Evolutionary conservation across 2,329 filamentous ascomycete species (phyloP).

Genomic region (Arthrobotrys conoides): DNA sequence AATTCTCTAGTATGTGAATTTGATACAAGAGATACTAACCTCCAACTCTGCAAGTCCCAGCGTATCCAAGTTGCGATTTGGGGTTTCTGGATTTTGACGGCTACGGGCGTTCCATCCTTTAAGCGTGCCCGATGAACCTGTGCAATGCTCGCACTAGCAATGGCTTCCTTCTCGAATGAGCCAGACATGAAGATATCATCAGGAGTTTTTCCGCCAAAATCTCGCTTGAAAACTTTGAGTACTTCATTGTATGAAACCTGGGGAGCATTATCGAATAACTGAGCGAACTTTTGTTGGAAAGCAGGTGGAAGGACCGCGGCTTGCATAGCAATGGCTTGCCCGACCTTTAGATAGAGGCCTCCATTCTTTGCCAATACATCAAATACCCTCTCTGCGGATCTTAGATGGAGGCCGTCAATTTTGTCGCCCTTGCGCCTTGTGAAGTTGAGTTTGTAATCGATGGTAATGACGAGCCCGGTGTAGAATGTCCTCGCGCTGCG

Average conservation of each 20-base stretch:
- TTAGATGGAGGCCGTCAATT: constrained; percentile 77
- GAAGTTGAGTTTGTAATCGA: constrained; percentile 98
- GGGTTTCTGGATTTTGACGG: constrained; percentile 95
- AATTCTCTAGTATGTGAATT: background rate
- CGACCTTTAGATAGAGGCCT: constrained; percentile 95
- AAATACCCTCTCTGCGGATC: constrained; percentile 87
- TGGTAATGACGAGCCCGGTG: constrained; percentile 81
- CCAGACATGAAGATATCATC: constrained; percentile 88
- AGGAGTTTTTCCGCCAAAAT: constrained; percentile 82
- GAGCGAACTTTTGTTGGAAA: constrained; percentile 94
- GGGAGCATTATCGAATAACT: constrained; percentile 98
- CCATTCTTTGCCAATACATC: constrained; percentile 87
- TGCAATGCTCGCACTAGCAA: constrained; percentile 90
- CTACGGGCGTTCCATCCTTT: constrained; percentile 88
- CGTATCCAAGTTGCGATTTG: constrained; percentile 92
- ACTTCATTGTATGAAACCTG: constrained; percentile 91
- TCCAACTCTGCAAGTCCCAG: constrained; percentile 97
- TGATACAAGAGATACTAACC: constrained; percentile 70
- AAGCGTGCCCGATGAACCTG: constrained; percentile 96
- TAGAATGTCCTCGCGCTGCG: constrained; percentile 86
- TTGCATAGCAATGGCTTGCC: constrained; percentile 98
- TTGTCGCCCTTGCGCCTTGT: constrained; percentile 72
- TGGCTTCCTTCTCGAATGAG: constrained; percentile 74
- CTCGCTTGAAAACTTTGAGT: constrained; percentile 85
- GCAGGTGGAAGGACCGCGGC: constrained; percentile 91